Conservation (phyloP, 768 basidiomycete species). For the Tremella yokohamensis region DNA sequence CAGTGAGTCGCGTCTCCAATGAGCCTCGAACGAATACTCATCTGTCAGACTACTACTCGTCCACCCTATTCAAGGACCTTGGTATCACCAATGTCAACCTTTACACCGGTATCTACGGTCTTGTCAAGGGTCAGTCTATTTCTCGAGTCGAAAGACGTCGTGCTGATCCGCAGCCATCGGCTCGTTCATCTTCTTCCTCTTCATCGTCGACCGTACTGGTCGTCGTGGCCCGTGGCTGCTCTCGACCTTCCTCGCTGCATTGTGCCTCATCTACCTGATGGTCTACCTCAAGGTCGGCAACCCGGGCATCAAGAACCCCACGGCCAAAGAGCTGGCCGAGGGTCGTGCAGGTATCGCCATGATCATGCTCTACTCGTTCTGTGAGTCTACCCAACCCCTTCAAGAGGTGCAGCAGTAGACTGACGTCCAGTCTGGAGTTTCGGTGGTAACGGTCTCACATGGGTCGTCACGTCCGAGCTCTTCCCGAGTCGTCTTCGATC, state of each 20-base stretch:
- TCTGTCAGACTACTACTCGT: slow-evolving; percentile 51
- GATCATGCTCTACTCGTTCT: slow-evolving; percentile 51
- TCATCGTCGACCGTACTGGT: slow-evolving; percentile 48
- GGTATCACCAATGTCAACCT: slow-evolving; percentile 53
- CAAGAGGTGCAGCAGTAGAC: too few relatives aligned
- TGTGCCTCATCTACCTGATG: slow-evolving; percentile 56
- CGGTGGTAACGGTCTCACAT: slow-evolving; percentile 55
- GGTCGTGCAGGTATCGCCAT: slow-evolving; percentile 43
- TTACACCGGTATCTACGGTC: slow-evolving; percentile 58
- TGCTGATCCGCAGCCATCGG: slow-evolving; percentile 15
- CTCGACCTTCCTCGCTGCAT: slow-evolving; percentile 53
- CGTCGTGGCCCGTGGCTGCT: slow-evolving; percentile 54
- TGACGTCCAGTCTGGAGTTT: slow-evolving; percentile 15
- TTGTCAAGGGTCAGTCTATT: slow-evolving; percentile 50
- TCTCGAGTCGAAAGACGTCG: too few relatives aligned
- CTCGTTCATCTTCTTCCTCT: slow-evolving; percentile 27
- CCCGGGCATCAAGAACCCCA: slow-evolving; percentile 33
- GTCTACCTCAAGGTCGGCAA: slow-evolving; percentile 55
- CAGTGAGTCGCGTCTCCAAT: slow-evolving; percentile 1
- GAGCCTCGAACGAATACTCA: neutral
- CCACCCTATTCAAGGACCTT: slow-evolving; percentile 57
- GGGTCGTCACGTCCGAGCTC: slow-evolving; percentile 54
- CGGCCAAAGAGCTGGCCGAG: slow-evolving; percentile 17
- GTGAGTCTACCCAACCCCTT: slow-evolving; percentile 29
- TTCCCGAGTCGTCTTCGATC: slow-evolving; percentile 31